Evolutionary conservation across 768 basidiomycete species (phyloP), one percentile per base, ranked within the genome.

Genomic region (Hypsizygus marmoreus): DNA sequence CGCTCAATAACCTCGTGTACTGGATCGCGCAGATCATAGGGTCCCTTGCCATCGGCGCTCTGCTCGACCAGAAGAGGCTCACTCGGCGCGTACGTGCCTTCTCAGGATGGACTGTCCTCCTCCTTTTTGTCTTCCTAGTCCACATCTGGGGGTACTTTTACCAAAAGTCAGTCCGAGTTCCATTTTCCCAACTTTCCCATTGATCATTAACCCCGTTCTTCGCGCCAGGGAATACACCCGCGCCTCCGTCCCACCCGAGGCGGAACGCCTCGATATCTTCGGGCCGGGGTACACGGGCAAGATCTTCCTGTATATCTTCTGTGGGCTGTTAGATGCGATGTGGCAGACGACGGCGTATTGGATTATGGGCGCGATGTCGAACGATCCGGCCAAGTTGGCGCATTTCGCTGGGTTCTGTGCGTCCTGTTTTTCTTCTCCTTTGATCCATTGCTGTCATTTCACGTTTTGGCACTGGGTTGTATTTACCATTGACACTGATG

Each of bases 311-410:
- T 90, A 83, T 65, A 78, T 88, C 56, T 80, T 84, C 67, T 87
- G 81, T 52, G 86, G 88, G 34, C 52, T 91, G 7, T 73, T 90
- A 45, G 91, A 92, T 54, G 74, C 89, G 2, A 84, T 88, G 80
- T 92, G 89, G 87, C 91, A 92, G 61, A 89, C 86, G 3, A 81
- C 81, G 1, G 80, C 82, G 9, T 89, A 90, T 63, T 89, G 87
- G 86, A 68, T 88, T 51, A 84, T 90, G 80, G 90, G 90, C 35
- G 85, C 87, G 12, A 88, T 94, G 84, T 88, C 87, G 16, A 91
- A 92, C 55, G 82, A 91, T 62, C 81, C 86, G 3, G 79, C 75
- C 6, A 90, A 88, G 62, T 77, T 92, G 19, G 89, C 89, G 1
- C 77, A 89, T 58, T 85, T 92, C 57, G 72, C 82, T 23, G 91